Conservation (phyloP, 176 grass and related monocot genomes). For the Oryza nivara region DNA sequence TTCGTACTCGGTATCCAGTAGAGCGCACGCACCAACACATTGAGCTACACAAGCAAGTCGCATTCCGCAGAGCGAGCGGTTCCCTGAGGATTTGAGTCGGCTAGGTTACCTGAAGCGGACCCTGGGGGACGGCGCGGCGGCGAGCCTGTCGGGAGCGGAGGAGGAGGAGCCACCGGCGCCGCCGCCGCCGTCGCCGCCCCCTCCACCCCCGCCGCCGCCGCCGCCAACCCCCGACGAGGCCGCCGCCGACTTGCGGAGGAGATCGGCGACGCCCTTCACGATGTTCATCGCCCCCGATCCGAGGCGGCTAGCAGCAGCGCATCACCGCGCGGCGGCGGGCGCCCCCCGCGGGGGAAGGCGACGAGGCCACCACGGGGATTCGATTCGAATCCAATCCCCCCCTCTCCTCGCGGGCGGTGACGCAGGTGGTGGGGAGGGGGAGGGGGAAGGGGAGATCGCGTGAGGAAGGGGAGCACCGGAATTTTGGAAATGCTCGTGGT, state of each 20-base stretch:
- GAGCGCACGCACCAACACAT: not conserved
- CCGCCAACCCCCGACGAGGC: conserved; percentile 40
- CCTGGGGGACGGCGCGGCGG: conserved; percentile 74
- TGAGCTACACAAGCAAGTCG: not conserved
- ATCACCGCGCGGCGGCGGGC: conserved; percentile 39
- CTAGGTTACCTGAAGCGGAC: conserved; percentile 75
- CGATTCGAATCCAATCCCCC: conserved; percentile 33
- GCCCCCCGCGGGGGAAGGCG: not conserved
- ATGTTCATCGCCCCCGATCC: conserved; percentile 84
- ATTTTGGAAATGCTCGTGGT: conserved; percentile 35
- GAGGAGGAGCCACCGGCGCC: not conserved
- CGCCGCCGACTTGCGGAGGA: conserved; percentile 81
- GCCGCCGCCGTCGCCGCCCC: not conserved
- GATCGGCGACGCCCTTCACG: conserved; percentile 94
- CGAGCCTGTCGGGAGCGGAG: conserved; percentile 37
- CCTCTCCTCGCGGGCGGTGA: conserved; percentile 1
- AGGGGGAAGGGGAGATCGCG: conserved; percentile 25
- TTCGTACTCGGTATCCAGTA: not conserved
- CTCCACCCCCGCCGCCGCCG: not conserved
- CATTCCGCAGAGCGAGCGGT: conserved; percentile 16
- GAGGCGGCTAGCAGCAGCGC: conserved; percentile 52
- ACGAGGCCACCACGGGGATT: not conserved
- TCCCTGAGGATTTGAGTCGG: not conserved
- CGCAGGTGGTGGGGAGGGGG: conserved; percentile 34
- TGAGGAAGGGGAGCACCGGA: conserved; percentile 10